Percentiles rank a stretch among this genome's conserved stretches.
Evolutionary conservation across 768 basidiomycete genomes (phyloP).

Genomic region (Boletus sensibilis): DNA sequence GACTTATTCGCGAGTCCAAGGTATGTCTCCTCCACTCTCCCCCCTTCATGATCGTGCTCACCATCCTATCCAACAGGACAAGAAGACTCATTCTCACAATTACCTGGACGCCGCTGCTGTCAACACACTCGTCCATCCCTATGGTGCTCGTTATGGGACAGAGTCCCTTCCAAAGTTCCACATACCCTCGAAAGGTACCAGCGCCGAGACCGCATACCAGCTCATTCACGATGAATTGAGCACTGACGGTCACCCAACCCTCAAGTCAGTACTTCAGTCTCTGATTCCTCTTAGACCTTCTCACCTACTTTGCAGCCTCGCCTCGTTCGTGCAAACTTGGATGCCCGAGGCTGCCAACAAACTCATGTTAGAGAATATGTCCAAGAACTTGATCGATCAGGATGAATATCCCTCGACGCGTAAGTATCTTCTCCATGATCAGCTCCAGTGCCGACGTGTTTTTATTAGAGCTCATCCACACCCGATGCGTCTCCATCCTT

Average conservation of each 20-base stretch:
- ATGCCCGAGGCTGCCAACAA: slow-evolving; percentile 53
- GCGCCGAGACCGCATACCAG: slow-evolving; percentile 51
- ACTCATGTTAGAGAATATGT: slow-evolving; percentile 62
- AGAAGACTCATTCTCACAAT: slow-evolving; percentile 37
- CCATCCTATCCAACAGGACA: slow-evolving; percentile 40
- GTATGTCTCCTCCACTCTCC: slow-evolving; percentile 31
- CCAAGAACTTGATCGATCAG: slow-evolving; percentile 67
- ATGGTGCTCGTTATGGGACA: slow-evolving; percentile 66
- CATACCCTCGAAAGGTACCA: slow-evolving; percentile 59
- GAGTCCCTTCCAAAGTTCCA: slow-evolving; percentile 67
- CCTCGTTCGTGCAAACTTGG: slow-evolving; percentile 68
- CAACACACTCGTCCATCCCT: slow-evolving; percentile 41
- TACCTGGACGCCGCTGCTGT: slow-evolving; percentile 36
- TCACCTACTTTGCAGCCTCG: slow-evolving; percentile 38
- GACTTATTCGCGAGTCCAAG: slow-evolving; percentile 56
- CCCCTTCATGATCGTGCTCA: not conserved
- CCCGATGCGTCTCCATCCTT: slow-evolving; percentile 52
- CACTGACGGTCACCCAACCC: slow-evolving; percentile 53
- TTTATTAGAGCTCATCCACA: slow-evolving; percentile 40
- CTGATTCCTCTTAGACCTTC: not conserved
- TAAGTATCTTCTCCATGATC: slow-evolving; percentile 13
- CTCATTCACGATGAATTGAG: slow-evolving; percentile 64
- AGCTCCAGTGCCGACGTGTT: not conserved
- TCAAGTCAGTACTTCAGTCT: slow-evolving; percentile 39
- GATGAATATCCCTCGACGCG: slow-evolving; percentile 68